A percentile compares a stretch with the other conserved stretches of the same genome.
Conservation (phyloP, 768 basidiomycete genomes). For the Strobilomyces dryophilus region DNA sequence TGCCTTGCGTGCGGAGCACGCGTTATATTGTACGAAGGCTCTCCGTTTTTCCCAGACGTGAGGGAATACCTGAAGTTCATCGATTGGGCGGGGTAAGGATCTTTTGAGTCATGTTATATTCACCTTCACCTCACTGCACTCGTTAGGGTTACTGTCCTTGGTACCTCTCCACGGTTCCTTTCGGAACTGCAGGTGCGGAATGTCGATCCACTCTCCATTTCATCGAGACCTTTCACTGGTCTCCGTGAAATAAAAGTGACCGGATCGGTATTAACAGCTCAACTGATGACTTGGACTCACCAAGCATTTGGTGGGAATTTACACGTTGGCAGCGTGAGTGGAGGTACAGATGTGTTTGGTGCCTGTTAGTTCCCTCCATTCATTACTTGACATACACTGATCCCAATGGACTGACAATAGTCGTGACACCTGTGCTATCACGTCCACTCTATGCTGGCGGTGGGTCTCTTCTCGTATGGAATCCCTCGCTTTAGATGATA, state of each 20-base stretch:
- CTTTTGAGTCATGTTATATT: not conserved
- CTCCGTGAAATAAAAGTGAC: conserved; percentile 52
- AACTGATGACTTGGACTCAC: conserved; percentile 64
- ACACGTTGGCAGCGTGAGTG: conserved; percentile 53
- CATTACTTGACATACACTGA: not conserved
- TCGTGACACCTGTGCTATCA: conserved; percentile 46
- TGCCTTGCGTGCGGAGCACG: conserved; percentile 52
- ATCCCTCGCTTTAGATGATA: not conserved
- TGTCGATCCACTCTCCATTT: conserved; percentile 39
- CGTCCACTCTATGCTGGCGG: conserved; percentile 63
- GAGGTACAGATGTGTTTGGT: conserved; percentile 72
- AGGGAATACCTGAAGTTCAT: conserved; percentile 53
- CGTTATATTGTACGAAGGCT: conserved; percentile 61
- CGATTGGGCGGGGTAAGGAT: conserved; percentile 49
- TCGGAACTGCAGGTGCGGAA: conserved; percentile 55
- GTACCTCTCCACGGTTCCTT: conserved; percentile 62
- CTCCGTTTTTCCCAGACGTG: conserved; percentile 60
- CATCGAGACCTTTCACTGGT: conserved; percentile 40
- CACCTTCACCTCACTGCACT: conserved; percentile 16
- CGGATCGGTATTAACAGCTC: conserved; percentile 62
- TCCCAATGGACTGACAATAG: conserved; percentile 30
- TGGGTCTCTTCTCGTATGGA: conserved; percentile 18
- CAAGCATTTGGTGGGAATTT: conserved; percentile 49
- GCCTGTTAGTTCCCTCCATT: conserved; percentile 43
- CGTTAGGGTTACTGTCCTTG: conserved; percentile 35